Evolutionary conservation across 495 filamentous ascomycete genomes (phyloP), one percentile per base, ranked within the genome.

Genomic region (Xylaria grammica): DNA sequence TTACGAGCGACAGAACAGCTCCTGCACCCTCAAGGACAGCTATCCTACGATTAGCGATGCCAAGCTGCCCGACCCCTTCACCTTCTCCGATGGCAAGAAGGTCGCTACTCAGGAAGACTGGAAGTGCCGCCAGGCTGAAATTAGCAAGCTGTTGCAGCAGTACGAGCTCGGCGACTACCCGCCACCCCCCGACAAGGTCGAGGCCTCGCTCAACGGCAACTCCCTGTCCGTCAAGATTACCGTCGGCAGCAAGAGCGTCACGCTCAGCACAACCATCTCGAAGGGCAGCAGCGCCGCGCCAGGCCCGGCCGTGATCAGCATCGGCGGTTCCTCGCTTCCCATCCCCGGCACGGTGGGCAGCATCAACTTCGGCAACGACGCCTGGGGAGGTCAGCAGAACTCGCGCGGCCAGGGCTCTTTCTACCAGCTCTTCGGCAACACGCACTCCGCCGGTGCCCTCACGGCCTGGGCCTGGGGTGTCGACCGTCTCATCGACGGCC

Each of bases 401-500:
- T 76, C 73, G 45, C 77, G 78, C 26, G 82, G 82, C 42, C 67
- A 70, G 38, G 82, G 82, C 27, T 75, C 73, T 27, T 84, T 85
- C 77, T 85, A 78, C 72, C 72, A 76, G 22, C 72, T 85, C 29
- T 81, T 81, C 64, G 81, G 81, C 55, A 76, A 66, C 56, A 69
- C 66, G 3, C 79, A 83, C 72, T 75, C 73, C 0, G 81, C 82
- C 22, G 81, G 81, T 15, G 82, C 83, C 6, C 66, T 79, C 30
- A 81, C 76, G 19, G 82, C 82, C 17, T 85, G 83, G 82, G 81
- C 81, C 0, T 84, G 82, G 83, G 81, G 81, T 40, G 80, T 84
- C 2, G 73, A 74, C 42, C 80, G 83, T 9, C 75, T 84, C 59
- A 81, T 85, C 67, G 83, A 85, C 70, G 81, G 75, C 0, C 76